Conservation (phyloP, 75 land plant species). For the Ceratopteris richardii region DNA sequence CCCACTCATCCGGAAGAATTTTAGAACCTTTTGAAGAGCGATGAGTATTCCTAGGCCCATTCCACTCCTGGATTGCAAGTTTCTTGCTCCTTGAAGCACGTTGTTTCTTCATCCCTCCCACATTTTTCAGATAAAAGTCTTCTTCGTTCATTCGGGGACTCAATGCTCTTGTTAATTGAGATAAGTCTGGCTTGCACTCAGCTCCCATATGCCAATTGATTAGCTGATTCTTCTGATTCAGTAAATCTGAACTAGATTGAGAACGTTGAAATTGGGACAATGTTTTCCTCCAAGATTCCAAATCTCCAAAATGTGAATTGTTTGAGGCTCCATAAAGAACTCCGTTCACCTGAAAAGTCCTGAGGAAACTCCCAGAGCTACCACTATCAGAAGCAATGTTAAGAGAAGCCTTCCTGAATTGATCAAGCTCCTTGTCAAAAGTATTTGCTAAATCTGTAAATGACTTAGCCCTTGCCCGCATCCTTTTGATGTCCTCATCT, state of each 20-base stretch:
- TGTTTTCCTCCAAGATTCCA: conserved; percentile 67
- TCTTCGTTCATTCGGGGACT: conserved; percentile 33
- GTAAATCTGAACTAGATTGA: conserved; percentile 65
- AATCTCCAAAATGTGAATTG: conserved; percentile 26
- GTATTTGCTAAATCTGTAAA: conserved; percentile 57
- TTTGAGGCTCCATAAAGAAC: background rate
- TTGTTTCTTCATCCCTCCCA: background rate
- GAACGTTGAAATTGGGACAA: conserved; percentile 55
- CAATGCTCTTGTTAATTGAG: conserved; percentile 45
- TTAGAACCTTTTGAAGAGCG: conserved; percentile 16
- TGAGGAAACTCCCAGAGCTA: background rate
- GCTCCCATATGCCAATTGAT: conserved; percentile 41
- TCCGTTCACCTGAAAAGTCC: background rate
- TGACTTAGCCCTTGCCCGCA: conserved; percentile 60
- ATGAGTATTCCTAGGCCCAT: conserved; percentile 12
- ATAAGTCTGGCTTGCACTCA: conserved; percentile 34
- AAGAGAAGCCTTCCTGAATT: conserved; percentile 21
- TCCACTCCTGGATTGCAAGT: conserved; percentile 8
- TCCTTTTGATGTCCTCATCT: conserved; percentile 67
- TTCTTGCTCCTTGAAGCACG: background rate
- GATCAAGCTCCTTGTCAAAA: conserved; percentile 76
- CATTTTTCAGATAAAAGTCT: conserved; percentile 5
- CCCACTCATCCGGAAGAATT: conserved; percentile 48
- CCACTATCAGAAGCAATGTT: background rate
- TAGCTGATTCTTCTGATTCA: conserved; percentile 12